A percentile compares a stretch with the other conserved stretches of the same genome.
phyloP scores from a whole-genome alignment of 768 basidiomycete species.

The Tricholoma saponaceum region DNA sequence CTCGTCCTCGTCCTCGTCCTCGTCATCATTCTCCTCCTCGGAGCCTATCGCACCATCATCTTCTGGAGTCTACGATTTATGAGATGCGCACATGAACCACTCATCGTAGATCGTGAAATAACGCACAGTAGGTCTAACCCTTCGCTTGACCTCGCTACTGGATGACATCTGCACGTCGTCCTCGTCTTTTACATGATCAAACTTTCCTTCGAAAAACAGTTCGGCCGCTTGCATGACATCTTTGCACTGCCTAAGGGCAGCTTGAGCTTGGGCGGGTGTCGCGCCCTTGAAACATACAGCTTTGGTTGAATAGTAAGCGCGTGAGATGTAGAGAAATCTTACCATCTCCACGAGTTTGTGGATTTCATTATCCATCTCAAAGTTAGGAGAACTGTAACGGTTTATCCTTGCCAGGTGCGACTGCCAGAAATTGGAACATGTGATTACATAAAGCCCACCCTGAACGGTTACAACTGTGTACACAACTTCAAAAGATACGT shows the following conservation, averaged over 20 bases:
- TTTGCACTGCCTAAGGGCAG: constrained; percentile 74
- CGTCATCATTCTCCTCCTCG: constrained; percentile 48
- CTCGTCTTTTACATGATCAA: constrained; percentile 64
- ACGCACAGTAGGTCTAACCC: constrained; percentile 23
- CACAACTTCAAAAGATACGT: not conserved
- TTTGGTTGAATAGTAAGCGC: constrained; percentile 6
- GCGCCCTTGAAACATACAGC: constrained; percentile 58
- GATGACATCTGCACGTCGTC: constrained; percentile 49
- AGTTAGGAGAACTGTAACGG: not conserved
- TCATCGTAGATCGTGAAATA: not conserved
- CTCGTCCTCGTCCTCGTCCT: constrained; percentile 49
- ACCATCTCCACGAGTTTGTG: constrained; percentile 57
- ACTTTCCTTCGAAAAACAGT: constrained; percentile 78
- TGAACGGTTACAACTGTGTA: not conserved
- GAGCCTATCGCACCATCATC: constrained; percentile 46
- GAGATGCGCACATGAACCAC: not conserved
- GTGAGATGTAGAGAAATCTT: constrained; percentile 5
- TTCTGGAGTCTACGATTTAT: constrained; percentile 51
- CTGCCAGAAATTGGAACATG: too few relatives aligned
- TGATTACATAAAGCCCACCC: not conserved
- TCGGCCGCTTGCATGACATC: constrained; percentile 95
- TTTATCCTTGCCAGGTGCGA: not conserved
- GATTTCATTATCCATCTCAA: constrained; percentile 45
- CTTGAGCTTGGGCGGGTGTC: constrained; percentile 73
- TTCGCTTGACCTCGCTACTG: constrained; percentile 17